phyloP scores from a whole-genome alignment of 1,284 basidiomycete species.

The Microstroma glucosiphilum region DNA sequence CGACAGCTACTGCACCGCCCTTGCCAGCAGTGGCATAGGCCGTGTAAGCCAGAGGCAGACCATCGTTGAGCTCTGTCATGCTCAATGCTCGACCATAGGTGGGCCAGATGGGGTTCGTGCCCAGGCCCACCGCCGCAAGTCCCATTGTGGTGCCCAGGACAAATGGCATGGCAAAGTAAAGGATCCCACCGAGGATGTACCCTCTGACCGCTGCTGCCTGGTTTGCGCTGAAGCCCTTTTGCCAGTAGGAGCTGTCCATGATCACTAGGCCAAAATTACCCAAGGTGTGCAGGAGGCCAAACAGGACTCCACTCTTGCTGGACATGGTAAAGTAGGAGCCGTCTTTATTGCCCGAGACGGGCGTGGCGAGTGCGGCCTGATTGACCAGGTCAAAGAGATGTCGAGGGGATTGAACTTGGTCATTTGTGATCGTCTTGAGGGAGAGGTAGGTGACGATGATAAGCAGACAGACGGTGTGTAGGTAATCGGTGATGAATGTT shows the following conservation, averaged over 20 bases:
- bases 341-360: conserved; percentile 18
- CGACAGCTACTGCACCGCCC: conserved; percentile 39
- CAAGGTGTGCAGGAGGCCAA: conserved; percentile 39
- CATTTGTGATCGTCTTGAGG: conserved; percentile 36
- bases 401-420: conserved; percentile 18
- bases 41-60: conserved; percentile 33
- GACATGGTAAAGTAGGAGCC: conserved; percentile 22
- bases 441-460: conserved; percentile 36
- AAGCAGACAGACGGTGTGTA: conserved; percentile 36
- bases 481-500: conserved; percentile 40
- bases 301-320: conserved; percentile 24
- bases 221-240: conserved; percentile 40
- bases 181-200: conserved; percentile 39
- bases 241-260: conserved; percentile 40
- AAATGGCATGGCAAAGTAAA: conserved; percentile 46
- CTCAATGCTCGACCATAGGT: conserved; percentile 27
- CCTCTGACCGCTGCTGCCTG: conserved; percentile 36
- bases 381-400: conserved; percentile 33
- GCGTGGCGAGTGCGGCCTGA: conserved; percentile 8
- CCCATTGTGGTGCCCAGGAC: conserved; percentile 38
- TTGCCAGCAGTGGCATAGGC: conserved; percentile 34
- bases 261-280: conserved; percentile 43
- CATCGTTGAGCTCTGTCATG: conserved; percentile 24
- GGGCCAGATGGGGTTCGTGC: conserved; percentile 35
- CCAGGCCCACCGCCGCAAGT: conserved; percentile 26